phyloP scores from a whole-genome alignment of 164 flowering plant species.

The Umbellularia californica region DNA sequence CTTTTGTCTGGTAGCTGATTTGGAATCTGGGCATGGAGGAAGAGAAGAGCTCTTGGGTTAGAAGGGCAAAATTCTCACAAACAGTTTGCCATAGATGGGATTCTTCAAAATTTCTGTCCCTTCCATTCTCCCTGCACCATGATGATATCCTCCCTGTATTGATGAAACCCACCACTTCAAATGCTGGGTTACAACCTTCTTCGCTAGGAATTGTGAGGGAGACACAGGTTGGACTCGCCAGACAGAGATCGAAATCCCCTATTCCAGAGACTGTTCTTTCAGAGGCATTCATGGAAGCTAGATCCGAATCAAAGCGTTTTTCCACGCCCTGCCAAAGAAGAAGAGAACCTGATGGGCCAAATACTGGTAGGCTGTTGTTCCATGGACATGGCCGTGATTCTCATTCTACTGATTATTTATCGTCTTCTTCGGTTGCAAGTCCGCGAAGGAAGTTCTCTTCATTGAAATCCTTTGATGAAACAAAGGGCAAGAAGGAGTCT shows the following conservation, averaged over 20 bases:
- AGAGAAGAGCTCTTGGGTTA: slow-evolving; percentile 66
- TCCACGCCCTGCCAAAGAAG: slow-evolving; percentile 63
- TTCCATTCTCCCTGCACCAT: slow-evolving; percentile 26
- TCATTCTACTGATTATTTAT: slow-evolving; percentile 13
- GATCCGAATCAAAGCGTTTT: slow-evolving; percentile 47
- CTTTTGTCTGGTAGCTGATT: neutral
- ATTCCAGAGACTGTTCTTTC: slow-evolving; percentile 40
- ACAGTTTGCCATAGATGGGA: slow-evolving; percentile 64
- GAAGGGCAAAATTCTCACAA: slow-evolving; percentile 73
- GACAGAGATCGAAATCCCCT: slow-evolving; percentile 69
- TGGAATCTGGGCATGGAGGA: slow-evolving; percentile 40
- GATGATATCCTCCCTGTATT: slow-evolving; percentile 24
- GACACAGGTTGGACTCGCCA: slow-evolving; percentile 15
- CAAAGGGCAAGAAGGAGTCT: slow-evolving; percentile 47
- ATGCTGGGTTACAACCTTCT: slow-evolving; percentile 22
- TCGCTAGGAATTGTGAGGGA: neutral
- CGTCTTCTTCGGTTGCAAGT: neutral
- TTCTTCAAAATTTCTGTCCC: slow-evolving; percentile 29
- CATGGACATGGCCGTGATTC: slow-evolving; percentile 24
- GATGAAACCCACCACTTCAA: slow-evolving; percentile 29
- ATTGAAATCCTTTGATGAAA: slow-evolving; percentile 32
- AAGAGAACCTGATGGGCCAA: slow-evolving; percentile 37
- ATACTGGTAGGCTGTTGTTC: slow-evolving; percentile 24
- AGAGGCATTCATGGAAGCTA: slow-evolving; percentile 73
- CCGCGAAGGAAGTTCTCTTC: slow-evolving; percentile 37